Base-by-base conservation (phyloP, 768 basidiomycete genomes). In the Hemileccinum impolitum region DNA sequence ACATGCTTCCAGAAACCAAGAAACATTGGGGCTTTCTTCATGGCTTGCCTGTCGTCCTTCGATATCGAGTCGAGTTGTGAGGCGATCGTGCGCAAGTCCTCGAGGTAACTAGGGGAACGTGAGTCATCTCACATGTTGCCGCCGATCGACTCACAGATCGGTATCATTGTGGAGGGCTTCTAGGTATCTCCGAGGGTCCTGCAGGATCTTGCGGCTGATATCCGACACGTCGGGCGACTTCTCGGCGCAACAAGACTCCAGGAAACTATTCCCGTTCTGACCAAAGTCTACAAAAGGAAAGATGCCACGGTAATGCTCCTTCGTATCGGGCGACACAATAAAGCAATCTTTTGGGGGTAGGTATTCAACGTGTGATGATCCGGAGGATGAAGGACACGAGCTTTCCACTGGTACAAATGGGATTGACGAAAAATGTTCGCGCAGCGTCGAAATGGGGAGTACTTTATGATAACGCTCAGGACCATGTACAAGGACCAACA, bases 221-320 rank as follows among this genome's bases (percentile, higher is more conserved):
- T 58, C 56, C 1, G 44, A 48, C 34, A 47, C 51, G 2, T 58
- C 56, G 1, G 51, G 56, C 4, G 37, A 58, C 41, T 45, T 53
- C 34, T 48, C 53, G 40, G 56, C 47, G 6, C 43, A 31, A 21
- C 56, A 57, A 11, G 26, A 49, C 1, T 58, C 56, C 1, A 57
- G 41, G 44, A 57, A 57, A 26, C 4, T 43, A 13, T 56, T 56
- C n/a, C 37, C 54, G 5, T 54, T n/a, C 25, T 2, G 44, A 21
- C 51, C 34, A 17, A 57, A 57, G 46, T 57, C 25, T 14, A 57
- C 56, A 15, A 54, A 58, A 5, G 56, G 18, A 38, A 57, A 57
- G 25, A 43, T 37, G 14, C 12, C 4, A 10, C 46, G 51, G 58
- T 54, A 14, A 30, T 54, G 51, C 1, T 31, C 30, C 47, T 54